Conservation (phyloP, 768 basidiomycete genomes). For the Lactarius sanguifluus region DNA sequence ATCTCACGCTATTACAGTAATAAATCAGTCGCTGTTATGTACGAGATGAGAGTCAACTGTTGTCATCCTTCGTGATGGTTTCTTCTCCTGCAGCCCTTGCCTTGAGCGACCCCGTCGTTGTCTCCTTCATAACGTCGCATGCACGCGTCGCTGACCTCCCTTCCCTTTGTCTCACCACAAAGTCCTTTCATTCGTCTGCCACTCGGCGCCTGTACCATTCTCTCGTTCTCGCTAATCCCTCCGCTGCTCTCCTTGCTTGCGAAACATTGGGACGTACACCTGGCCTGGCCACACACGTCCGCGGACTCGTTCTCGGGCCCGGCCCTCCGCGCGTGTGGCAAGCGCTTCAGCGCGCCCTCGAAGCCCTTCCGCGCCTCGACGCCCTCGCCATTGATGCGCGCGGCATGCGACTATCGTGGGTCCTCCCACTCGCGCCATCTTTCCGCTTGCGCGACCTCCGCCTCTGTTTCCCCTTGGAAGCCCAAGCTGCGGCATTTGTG, state of each 20-base stretch:
- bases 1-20: not conserved
- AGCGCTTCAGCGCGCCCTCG: slow-evolving; percentile 44
- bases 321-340: slow-evolving; percentile 45
- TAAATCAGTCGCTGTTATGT: not conserved
- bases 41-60: not conserved
- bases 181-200: slow-evolving; percentile 48
- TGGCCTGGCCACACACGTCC: slow-evolving; percentile 42
- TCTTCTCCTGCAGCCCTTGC: slow-evolving; percentile 4
- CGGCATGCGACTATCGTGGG: slow-evolving; percentile 40
- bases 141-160: slow-evolving; percentile 41
- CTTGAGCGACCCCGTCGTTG: slow-evolving; percentile 46
- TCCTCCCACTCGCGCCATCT: slow-evolving; percentile 41
- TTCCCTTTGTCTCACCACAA: slow-evolving; percentile 47
- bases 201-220: slow-evolving; percentile 48
- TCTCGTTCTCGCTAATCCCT: slow-evolving; percentile 42
- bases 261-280: slow-evolving; percentile 40
- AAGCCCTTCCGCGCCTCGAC: slow-evolving; percentile 46
- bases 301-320: slow-evolving; percentile 29
- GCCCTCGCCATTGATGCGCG: slow-evolving; percentile 41
- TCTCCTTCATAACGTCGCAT: slow-evolving; percentile 42
- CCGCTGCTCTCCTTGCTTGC: slow-evolving; percentile 40
- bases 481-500: slow-evolving; percentile 48
- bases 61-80: not conserved
- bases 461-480: slow-evolving; percentile 52
- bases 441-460: slow-evolving; percentile 53